Evolutionary conservation across 208 protist species (phyloP).

Genomic region (Herpetomonas tarakana): DNA sequence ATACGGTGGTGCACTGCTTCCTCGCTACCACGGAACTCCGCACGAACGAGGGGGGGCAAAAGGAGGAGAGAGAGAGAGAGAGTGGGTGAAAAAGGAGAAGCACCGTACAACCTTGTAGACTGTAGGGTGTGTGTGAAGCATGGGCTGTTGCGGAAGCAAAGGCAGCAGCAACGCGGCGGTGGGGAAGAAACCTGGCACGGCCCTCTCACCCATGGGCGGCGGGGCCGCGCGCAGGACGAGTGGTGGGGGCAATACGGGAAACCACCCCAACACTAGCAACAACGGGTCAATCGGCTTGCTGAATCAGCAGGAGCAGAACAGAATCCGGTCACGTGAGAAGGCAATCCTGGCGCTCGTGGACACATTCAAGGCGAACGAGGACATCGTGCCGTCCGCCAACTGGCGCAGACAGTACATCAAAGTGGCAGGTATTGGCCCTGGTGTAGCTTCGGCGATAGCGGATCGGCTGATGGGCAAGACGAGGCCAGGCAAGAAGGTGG

Average conservation of each 20-base stretch:
- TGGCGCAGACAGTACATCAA: slow-evolving; percentile 60
- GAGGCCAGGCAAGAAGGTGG: background rate
- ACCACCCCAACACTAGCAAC: too few species aligned
- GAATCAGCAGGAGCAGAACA: slow-evolving; percentile 21
- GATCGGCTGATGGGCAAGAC: slow-evolving; percentile 18
- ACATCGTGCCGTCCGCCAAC: slow-evolving; percentile 32
- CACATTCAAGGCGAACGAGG: slow-evolving; percentile 22
- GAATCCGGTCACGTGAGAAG: slow-evolving; percentile 25
- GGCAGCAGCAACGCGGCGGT: background rate
- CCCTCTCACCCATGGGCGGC: background rate
- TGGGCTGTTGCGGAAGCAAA: background rate
- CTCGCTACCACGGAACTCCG: too few species aligned
- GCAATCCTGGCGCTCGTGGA: slow-evolving; percentile 42
- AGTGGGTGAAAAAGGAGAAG: too few species aligned
- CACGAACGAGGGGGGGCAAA: too few species aligned
- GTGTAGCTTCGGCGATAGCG: slow-evolving; percentile 15
- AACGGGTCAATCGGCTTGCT: too few species aligned
- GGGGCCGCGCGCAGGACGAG: too few species aligned
- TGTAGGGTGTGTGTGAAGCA: too few species aligned
- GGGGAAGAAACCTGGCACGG: background rate
- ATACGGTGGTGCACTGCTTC: too few species aligned
- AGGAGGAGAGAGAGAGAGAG: too few species aligned
- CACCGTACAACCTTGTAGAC: too few species aligned
- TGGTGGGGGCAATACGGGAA: too few species aligned
- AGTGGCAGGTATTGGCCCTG: slow-evolving; percentile 31